These are phyloP conservation scores for Lathyrus aphaca DNA, from an alignment of 306 rosid genomes.

Conservation along the genomic window DNA sequence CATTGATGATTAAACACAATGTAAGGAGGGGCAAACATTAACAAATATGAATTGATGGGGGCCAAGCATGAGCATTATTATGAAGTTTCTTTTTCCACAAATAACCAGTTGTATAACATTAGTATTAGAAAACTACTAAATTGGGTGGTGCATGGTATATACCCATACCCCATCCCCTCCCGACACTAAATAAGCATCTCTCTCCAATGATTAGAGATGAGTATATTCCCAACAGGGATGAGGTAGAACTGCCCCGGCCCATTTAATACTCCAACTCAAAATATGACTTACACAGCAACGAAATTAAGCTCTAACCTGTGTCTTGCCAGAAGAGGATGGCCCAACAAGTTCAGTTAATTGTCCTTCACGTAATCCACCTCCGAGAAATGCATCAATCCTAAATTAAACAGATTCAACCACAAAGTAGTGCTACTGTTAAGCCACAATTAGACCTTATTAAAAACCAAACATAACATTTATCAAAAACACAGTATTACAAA, in stretches of 20 bases:
- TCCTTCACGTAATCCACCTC: conserved; percentile 81
- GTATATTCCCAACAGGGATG: not conserved
- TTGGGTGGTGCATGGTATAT: not conserved
- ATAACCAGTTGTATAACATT: not conserved
- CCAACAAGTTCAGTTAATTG: conserved; percentile 92
- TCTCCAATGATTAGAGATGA: not conserved
- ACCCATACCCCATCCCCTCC: not conserved
- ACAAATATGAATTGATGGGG: too few relatives aligned
- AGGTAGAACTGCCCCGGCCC: not conserved
- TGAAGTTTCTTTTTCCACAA: not conserved
- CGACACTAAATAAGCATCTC: not conserved
- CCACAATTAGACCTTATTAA: not conserved
- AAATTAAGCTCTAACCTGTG: conserved; percentile 60
- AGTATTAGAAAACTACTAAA: not conserved
- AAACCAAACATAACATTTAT: conserved; percentile 32
- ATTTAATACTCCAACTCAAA: conserved; percentile 4
- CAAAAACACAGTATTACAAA: conserved; percentile 15
- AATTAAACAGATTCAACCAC: conserved; percentile 33
- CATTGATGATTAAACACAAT: too few relatives aligned
- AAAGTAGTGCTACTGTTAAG: conserved; percentile 23
- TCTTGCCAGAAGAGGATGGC: conserved; percentile 84
- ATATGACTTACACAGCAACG: conserved; percentile 18
- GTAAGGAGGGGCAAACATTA: too few relatives aligned
- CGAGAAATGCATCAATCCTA: conserved; percentile 75
- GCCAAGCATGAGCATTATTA: not conserved